phyloP scores from a whole-genome alignment of 345 rosid genomes.

The Raphanus sativus region DNA sequence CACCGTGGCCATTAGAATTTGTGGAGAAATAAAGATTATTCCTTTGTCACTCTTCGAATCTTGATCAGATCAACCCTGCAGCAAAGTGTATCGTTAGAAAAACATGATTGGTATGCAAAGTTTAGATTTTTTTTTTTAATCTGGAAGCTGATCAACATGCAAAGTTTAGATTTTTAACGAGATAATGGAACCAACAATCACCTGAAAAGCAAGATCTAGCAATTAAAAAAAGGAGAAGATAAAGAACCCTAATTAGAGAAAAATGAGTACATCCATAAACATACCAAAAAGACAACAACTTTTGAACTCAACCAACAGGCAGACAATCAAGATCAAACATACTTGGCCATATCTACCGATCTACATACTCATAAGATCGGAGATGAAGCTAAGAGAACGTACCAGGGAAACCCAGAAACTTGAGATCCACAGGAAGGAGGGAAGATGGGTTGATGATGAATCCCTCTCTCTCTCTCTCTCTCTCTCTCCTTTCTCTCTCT shows the following conservation, averaged over 20 bases:
- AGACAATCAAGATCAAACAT: conserved; percentile 9
- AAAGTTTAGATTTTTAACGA: conserved; percentile 14
- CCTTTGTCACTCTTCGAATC: conserved; percentile 27
- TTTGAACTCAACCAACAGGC: conserved; percentile 10
- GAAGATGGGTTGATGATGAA: conserved; percentile 26
- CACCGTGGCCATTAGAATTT: conserved; percentile 59
- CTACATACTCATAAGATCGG: neutral
- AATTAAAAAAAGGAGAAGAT: neutral
- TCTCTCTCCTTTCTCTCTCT: neutral
- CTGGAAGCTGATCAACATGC: conserved; percentile 11
- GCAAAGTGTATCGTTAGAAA: neutral
- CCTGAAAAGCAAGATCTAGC: neutral
- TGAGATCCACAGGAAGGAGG: conserved; percentile 25
- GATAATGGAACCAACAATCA: neutral
- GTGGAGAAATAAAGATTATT: neutral
- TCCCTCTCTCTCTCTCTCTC: conserved; percentile 18
- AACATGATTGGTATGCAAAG: neutral
- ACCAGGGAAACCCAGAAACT: neutral
- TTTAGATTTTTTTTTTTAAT: too few relatives aligned
- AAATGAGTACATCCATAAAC: neutral
- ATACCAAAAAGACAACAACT: conserved; percentile 2
- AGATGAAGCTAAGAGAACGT: neutral
- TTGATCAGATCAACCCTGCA: conserved; percentile 26
- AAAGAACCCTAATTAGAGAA: too few relatives aligned
- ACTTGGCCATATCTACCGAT: neutral